A percentile compares a stretch with the other conserved stretches of the same genome.
Evolutionary conservation across 306 rosid genomes (phyloP).

Genomic region (Cicer arietinum): DNA sequence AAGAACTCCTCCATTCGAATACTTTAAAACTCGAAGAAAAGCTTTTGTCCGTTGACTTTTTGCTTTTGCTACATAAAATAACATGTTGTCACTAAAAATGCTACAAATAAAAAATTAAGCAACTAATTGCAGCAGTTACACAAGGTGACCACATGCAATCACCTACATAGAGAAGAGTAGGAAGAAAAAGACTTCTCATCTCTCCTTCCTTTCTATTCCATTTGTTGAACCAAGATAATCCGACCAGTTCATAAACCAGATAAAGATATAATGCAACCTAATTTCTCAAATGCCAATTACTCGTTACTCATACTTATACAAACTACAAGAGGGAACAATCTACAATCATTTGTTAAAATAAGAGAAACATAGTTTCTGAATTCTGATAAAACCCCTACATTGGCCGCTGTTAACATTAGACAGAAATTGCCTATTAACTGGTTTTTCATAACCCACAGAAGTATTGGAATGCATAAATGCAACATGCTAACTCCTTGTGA

Average conservation of each 20-base stretch:
- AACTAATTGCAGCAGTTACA: conserved; percentile 31
- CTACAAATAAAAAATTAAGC: conserved; percentile 24
- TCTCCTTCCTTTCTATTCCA: neutral
- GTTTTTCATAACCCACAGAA: conserved; percentile 4
- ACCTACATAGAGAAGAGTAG: neutral
- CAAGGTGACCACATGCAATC: conserved; percentile 34
- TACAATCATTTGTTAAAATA: conserved; percentile 27
- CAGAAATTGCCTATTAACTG: conserved; percentile 3
- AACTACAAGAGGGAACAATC: conserved; percentile 12
- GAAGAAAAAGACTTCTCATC: neutral
- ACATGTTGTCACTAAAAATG: conserved; percentile 40
- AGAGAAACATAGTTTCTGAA: conserved; percentile 17
- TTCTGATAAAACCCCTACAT: neutral
- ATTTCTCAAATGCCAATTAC: conserved; percentile 10
- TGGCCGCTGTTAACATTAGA: conserved; percentile 13
- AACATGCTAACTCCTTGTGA: conserved; percentile 12
- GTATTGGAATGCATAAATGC: conserved; percentile 13
- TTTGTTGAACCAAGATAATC: conserved; percentile 10
- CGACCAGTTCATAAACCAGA: conserved; percentile 4
- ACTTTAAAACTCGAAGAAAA: conserved; percentile 87
- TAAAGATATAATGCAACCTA: neutral
- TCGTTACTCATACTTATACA: conserved; percentile 3
- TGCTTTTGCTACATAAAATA: conserved; percentile 67
- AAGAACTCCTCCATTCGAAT: conserved; percentile 86
- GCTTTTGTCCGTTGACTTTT: conserved; percentile 82